phyloP scores from a whole-genome alignment of 108 stramenopile species.

The Nitzschia putrida region DNA sequence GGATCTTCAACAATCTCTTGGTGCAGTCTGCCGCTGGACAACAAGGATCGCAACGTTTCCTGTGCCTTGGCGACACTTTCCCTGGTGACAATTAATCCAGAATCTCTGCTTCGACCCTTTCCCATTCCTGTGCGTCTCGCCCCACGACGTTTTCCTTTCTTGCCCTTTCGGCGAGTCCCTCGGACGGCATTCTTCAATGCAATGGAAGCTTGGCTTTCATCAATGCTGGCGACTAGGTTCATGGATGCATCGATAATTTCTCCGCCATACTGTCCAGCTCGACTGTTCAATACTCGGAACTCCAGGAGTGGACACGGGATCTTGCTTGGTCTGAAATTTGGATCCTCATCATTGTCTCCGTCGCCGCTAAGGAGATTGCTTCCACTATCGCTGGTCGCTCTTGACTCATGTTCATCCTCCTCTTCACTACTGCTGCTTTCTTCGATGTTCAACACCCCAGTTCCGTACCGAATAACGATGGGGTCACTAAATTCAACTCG shows the following conservation, averaged over 20 bases:
- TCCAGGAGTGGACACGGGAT: constrained; percentile 69
- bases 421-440: constrained; percentile 13
- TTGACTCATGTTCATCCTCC: not conserved
- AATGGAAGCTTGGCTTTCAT: constrained; percentile 27
- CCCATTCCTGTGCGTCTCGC: constrained; percentile 1
- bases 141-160: constrained; percentile 14
- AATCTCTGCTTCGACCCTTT: not conserved
- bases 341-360: not conserved
- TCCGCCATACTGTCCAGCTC: constrained; percentile 36
- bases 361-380: not conserved
- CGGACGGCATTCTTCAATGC: constrained; percentile 3
- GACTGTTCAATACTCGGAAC: constrained; percentile 67
- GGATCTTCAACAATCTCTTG: constrained; percentile 5
- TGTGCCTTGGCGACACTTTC: constrained; percentile 4
- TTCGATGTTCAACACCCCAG: constrained; percentile 42
- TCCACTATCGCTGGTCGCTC: no score
- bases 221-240: constrained; percentile 48
- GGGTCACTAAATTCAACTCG: constrained; percentile 61
- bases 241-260: constrained; percentile 70
- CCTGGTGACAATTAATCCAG: not conserved
- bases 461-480: constrained; percentile 59
- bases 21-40: not conserved
- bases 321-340: constrained; percentile 4
- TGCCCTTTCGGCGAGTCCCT: not conserved
- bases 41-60: constrained; percentile 16